Evolutionary conservation across 2,329 filamentous ascomycete species (phyloP).

Genomic region (Didymella exigua): DNA sequence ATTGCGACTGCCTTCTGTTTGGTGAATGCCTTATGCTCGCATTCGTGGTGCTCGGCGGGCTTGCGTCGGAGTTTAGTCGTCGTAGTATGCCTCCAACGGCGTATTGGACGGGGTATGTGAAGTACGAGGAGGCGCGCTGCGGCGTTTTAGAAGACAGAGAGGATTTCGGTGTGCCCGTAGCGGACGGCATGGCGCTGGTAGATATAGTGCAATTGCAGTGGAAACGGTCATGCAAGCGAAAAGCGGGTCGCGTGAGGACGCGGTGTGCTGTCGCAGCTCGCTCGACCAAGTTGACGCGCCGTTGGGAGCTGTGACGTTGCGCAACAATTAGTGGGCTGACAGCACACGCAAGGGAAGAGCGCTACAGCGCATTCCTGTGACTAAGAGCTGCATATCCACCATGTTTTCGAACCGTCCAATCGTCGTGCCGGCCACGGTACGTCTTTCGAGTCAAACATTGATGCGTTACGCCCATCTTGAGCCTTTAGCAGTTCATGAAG

Average conservation of each 20-base stretch:
- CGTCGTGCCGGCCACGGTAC: neutral
- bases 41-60: conserved; percentile 17
- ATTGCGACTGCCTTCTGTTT: conserved; percentile 24
- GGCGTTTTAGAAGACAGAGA: conserved; percentile 22
- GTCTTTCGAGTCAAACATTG: neutral
- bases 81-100: conserved; percentile 55
- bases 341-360: conserved; percentile 13
- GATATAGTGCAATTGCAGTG: conserved; percentile 7
- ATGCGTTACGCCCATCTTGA: conserved; percentile 19
- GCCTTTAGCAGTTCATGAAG: conserved; percentile 14
- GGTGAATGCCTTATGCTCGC: conserved; percentile 8
- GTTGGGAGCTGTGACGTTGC: conserved; percentile 35
- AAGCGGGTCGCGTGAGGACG: conserved; percentile 34
- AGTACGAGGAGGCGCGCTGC: conserved; percentile 50
- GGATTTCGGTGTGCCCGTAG: conserved; percentile 25
- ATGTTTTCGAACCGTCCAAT: neutral
- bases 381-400: neutral
- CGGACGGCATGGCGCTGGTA: conserved; percentile 34
- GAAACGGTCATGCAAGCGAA: conserved; percentile 23
- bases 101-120: conserved; percentile 57
- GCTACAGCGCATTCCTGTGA: conserved; percentile 13
- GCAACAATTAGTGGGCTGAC: conserved; percentile 34
- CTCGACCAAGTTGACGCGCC: conserved; percentile 14
- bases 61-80: conserved; percentile 53
- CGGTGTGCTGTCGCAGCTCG: conserved; percentile 20